Conservation (phyloP, 2,329 filamentous ascomycete genomes). For the Fusarium hostae region DNA sequence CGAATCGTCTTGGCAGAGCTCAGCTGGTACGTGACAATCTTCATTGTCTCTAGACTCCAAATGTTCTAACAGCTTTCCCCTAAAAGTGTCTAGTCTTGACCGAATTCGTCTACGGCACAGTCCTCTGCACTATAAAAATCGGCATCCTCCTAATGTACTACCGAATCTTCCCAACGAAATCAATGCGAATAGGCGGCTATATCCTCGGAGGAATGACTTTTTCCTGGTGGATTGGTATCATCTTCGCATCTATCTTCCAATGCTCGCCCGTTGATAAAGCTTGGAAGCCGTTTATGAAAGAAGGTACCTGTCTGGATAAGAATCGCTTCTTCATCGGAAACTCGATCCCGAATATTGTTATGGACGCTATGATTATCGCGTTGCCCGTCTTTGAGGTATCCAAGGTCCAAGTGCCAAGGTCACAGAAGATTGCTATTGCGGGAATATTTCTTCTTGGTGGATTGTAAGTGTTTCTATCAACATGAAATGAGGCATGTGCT, state of each 20-base stretch:
- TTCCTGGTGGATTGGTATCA: background rate
- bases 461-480: background rate
- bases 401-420: background rate
- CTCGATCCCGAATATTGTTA: conserved; percentile 6
- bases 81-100: background rate
- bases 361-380: conserved; percentile 8
- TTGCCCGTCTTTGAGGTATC: background rate
- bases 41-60: too few relatives aligned
- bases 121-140: conserved; percentile 4
- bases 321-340: conserved; percentile 1
- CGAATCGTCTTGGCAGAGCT: background rate
- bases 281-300: conserved; percentile 13
- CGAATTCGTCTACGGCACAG: conserved; percentile 7
- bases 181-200: background rate
- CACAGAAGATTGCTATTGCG: background rate
- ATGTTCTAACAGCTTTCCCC: fast-evolving
- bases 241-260: conserved; percentile 10
- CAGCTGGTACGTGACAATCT: background rate
- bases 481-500: fast-evolving
- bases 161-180: conserved; percentile 7
- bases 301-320: background rate
- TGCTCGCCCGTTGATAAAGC: background rate
- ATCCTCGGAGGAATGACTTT: background rate
- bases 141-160: background rate
- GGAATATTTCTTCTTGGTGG: background rate